Percentiles rank a stretch among this genome's conserved stretches.
phyloP scores from a whole-genome alignment of 108 stramenopile species.

The Nannochloropsis salina region DNA sequence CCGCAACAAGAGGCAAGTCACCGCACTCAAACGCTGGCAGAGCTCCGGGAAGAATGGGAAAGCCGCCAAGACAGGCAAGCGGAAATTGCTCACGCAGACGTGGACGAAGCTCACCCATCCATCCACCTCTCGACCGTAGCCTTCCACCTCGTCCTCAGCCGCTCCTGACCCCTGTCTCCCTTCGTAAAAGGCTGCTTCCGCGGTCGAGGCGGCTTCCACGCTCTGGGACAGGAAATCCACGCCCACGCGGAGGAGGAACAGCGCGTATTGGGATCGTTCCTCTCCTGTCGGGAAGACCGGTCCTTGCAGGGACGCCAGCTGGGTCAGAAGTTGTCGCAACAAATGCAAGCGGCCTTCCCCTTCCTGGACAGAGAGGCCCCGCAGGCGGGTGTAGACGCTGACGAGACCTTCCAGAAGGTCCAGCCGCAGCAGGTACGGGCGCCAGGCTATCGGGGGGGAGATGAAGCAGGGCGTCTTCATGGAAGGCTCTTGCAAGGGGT shows the following conservation, averaged over 20 bases:
- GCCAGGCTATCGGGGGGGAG: background rate
- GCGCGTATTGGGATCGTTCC: background rate
- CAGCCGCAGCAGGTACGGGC: background rate
- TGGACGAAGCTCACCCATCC: background rate
- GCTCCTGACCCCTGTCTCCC: background rate
- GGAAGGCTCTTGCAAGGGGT: conserved; percentile 8
- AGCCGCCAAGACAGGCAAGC: conserved; percentile 7
- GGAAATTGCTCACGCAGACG: conserved; percentile 3
- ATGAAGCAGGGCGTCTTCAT: background rate
- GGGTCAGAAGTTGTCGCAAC: background rate
- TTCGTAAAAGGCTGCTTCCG: background rate
- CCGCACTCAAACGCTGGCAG: background rate
- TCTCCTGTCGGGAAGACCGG: background rate
- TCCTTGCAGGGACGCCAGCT: background rate
- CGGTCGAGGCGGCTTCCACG: background rate
- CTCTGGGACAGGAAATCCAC: background rate
- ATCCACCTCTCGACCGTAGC: background rate
- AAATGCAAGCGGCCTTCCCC: background rate
- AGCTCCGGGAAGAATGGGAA: background rate
- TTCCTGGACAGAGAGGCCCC: background rate
- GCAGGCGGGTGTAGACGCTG: background rate
- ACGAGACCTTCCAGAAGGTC: background rate
- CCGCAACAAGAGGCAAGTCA: background rate
- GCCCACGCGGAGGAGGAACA: background rate
- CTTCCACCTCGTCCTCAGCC: background rate